phyloP scores from a whole-genome alignment of 75 land plant species.

The Ceratopteris richardii region DNA sequence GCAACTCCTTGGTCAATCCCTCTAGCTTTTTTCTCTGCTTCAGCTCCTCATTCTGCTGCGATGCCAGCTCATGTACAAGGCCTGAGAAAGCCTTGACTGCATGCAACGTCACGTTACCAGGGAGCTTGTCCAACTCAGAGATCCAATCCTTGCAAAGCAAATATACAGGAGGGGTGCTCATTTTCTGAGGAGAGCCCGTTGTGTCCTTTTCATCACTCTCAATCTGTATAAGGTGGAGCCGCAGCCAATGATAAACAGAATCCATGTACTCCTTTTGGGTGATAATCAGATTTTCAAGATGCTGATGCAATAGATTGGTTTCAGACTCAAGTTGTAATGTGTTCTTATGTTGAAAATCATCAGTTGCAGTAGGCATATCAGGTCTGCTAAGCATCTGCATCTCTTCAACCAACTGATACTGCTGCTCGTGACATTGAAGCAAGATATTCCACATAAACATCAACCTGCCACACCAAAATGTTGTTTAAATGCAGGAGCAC shows the following conservation, averaged over 20 bases:
- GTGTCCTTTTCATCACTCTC: constrained; percentile 22
- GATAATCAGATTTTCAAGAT: constrained; percentile 46
- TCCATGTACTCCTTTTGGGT: constrained; percentile 72
- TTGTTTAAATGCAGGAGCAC: background rate
- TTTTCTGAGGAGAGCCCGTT: constrained; percentile 3
- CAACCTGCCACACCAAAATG: constrained; percentile 42
- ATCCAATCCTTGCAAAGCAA: constrained; percentile 71
- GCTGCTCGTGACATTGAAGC: constrained; percentile 75
- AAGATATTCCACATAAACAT: constrained; percentile 88
- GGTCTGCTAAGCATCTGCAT: constrained; percentile 45
- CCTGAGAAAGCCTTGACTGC: constrained; percentile 66
- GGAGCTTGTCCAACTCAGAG: constrained; percentile 48
- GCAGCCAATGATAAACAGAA: constrained; percentile 72
- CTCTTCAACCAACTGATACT: constrained; percentile 61
- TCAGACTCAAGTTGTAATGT: constrained; percentile 74
- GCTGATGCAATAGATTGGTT: constrained; percentile 51
- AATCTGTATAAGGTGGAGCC: constrained; percentile 60
- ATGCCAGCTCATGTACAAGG: constrained; percentile 50
- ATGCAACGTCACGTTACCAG: constrained; percentile 82
- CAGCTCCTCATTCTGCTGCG: constrained; percentile 66
- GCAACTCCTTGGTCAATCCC: constrained; percentile 45
- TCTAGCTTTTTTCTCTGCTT: constrained; percentile 67
- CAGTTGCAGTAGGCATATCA: constrained; percentile 38
- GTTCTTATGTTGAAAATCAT: constrained; percentile 59
- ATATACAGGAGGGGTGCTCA: constrained; percentile 47